phyloP scores from a whole-genome alignment of 2,329 filamentous ascomycete species.

The Trichophyton verrucosum region DNA sequence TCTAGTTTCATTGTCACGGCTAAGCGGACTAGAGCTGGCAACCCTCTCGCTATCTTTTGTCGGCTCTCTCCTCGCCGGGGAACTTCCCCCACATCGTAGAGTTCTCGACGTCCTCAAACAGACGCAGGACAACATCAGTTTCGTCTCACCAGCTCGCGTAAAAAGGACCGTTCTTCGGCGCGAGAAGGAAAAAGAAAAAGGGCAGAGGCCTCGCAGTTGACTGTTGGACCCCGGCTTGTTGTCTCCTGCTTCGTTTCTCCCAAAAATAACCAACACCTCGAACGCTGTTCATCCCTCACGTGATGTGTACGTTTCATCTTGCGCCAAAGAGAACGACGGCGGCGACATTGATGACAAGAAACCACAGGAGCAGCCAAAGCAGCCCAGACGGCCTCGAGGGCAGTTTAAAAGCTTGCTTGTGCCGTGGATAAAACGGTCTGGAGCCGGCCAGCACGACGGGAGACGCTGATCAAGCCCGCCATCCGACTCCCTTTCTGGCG shows the following conservation, averaged over 20 bases:
- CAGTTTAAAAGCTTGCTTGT: neutral
- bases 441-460: neutral
- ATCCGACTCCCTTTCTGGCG: too few relatives aligned
- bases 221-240: neutral
- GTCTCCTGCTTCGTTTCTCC: neutral
- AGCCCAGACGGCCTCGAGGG: neutral
- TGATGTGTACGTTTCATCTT: conserved; percentile 3
- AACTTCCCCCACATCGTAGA: neutral
- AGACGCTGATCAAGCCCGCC: too few relatives aligned
- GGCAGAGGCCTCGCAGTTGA: too few relatives aligned
- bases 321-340: neutral
- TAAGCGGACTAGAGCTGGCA: too few relatives aligned
- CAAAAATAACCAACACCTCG: neutral
- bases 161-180: neutral
- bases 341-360: neutral
- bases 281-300: neutral
- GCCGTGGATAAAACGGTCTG: neutral
- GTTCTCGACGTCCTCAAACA: neutral
- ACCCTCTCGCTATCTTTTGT: too few relatives aligned
- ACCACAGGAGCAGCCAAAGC: neutral
- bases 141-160: neutral
- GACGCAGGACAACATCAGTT: neutral
- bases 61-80: neutral
- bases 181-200: neutral
- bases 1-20: neutral